Evolutionary conservation across 805 yeast genomes (phyloP), one percentile per base, ranked within the genome.

Genomic region (Pichia nanzhaoensis): DNA sequence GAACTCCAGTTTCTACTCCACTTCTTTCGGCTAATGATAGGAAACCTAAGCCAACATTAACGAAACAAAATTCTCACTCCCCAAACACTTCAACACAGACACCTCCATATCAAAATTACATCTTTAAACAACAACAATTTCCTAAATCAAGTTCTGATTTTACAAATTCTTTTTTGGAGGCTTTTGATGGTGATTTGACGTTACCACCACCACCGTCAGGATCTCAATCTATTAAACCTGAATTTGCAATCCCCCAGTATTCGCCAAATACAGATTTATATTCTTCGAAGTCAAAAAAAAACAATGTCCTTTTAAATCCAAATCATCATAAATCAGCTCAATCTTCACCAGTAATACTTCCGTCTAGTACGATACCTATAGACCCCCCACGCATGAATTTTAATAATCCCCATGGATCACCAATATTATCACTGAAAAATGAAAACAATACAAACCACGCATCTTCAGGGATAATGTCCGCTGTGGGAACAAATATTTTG

Each of bases 1-100:
- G 64, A 46, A 68, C 72, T 2, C 71, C 73, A 1, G 65, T 63
- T 1, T 55, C 64, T 44, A 68, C 72, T 0, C 73, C 73, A 13
- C 55, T 61, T 4, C 63, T 68, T 41, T 64, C 65, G 1, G 68
- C 73, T n/a, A 35, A 27, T 3, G 46, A 44, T 36, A 24, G 51
- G 10, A 38, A 32, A 17, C 7, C 34, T 6, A 41, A 34, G 9
- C 27, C 9, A 13, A 14, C 12, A 30, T 13, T 14, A 7, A 30
- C 33, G 12, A 19, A 16, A 22, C 34, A 36, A 18, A 56, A 49
- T 30, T 50, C 58, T 6, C 28, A 51, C 3, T 47, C 56, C n/a
- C 37, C 53, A 28, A 41, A 42, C 6, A 41, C 41, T 4, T 37
- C 48, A 14, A 18, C 39, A 6, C 44, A 47, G 19, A 22, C 33